Conservation (phyloP, 257 asterid genomes). For the Eucommia ulmoides region DNA sequence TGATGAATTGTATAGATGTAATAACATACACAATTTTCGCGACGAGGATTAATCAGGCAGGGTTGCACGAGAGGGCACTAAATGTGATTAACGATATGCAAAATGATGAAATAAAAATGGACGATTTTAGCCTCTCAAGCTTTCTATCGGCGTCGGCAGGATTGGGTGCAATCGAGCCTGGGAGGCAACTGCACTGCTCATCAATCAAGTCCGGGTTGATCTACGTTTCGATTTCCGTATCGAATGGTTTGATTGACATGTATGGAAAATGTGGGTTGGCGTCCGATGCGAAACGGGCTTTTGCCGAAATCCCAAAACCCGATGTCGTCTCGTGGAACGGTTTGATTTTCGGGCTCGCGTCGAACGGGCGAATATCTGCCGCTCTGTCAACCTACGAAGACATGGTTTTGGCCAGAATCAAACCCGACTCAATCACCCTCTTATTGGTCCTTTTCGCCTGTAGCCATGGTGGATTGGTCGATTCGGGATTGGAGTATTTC, state of each 20-base stretch:
- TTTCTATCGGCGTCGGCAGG: not conserved
- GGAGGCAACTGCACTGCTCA: not conserved
- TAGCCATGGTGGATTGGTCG: not conserved
- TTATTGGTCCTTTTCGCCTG: not conserved
- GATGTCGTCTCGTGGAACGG: slow-evolving; percentile 1
- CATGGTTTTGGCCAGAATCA: not conserved
- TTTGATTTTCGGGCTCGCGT: not conserved
- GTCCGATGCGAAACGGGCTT: not conserved
- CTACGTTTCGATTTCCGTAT: not conserved
- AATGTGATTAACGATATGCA: not conserved
- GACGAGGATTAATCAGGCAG: slow-evolving; percentile 5
- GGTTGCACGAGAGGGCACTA: slow-evolving; percentile 7
- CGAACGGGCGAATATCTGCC: not conserved
- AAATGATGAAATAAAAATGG: not conserved
- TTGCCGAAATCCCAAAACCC: not conserved
- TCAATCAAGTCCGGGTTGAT: not conserved
- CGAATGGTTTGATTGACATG: not conserved
- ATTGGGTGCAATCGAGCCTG: not conserved
- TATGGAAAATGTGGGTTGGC: slow-evolving; percentile 2
- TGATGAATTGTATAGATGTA: slow-evolving; percentile 10
- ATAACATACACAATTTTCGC: slow-evolving; percentile 12
- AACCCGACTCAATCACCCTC: slow-evolving; percentile 1
- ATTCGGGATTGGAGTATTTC: not conserved
- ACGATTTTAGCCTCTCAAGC: not conserved
- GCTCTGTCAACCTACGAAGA: not conserved